phyloP scores from a whole-genome alignment of 495 filamentous ascomycete species.

The Pyrenula aspistea region DNA sequence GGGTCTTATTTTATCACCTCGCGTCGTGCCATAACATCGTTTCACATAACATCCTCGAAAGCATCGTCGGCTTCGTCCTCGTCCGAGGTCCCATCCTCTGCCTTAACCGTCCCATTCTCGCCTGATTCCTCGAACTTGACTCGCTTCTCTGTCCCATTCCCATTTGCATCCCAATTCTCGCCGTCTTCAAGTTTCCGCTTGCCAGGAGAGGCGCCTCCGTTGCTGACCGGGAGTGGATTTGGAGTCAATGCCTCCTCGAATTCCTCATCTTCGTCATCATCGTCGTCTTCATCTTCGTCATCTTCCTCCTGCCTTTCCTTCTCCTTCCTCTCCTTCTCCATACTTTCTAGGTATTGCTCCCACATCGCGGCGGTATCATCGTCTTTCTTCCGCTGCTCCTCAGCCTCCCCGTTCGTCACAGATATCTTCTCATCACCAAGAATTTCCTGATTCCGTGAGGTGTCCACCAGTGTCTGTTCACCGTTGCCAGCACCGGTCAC shows the following conservation, averaged over 20 bases:
- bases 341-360: constrained; percentile 39
- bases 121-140: constrained; percentile 21
- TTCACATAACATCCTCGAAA: constrained; percentile 33
- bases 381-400: constrained; percentile 11
- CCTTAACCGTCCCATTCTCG: constrained; percentile 8
- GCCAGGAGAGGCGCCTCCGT: constrained; percentile 2
- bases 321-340: constrained; percentile 32
- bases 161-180: constrained; percentile 29
- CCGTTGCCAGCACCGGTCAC: constrained; percentile 37
- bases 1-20: too few relatives aligned
- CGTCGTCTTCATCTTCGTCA: constrained; percentile 28
- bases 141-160: constrained; percentile 29
- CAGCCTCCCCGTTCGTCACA: constrained; percentile 18
- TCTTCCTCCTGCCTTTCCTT: constrained; percentile 31
- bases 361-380: constrained; percentile 23
- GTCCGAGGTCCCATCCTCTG: constrained; percentile 31
- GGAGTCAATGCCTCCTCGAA: constrained; percentile 3
- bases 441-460: constrained; percentile 8
- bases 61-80: constrained; percentile 36
- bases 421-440: neutral
- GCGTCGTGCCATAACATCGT: too few relatives aligned
- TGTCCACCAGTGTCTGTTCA: constrained; percentile 20
- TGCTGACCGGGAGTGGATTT: constrained; percentile 21
- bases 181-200: constrained; percentile 18
- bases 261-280: constrained; percentile 11